Base-by-base conservation (phyloP, 768 basidiomycete genomes). In the Boletus bicolor region DNA sequence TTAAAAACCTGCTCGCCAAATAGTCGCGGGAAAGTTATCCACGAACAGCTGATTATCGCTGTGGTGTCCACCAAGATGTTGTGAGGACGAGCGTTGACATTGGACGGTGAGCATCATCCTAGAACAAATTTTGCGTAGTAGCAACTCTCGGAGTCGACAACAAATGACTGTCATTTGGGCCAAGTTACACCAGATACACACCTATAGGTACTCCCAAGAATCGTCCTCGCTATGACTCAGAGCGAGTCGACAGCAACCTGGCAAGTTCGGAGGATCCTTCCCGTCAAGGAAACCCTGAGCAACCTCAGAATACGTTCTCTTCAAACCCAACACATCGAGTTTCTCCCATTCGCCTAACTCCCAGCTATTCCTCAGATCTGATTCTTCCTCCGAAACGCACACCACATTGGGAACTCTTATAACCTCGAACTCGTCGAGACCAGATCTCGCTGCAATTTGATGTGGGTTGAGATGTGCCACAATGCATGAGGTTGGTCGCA, bases 291-390 rank as follows among this genome's bases (percentile, higher is more conserved):
- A 38, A 5, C 53, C 54, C n/a, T 8, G 66, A 28, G 49, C 60
- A 21, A 58, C 69, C 48, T 71, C 67, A 0, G 65, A 64, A 49
- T 69, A 69, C 15, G 57, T 56, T 37, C 54, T 61, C 54, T 54
- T 59, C 45, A 54, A 45, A n/a, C 28, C 44, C 9, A 26, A n/a
- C 10, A n/a, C 47, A 21, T 67, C 62, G 7, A 71, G 17, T 32
- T 55, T 59, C 35, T 67, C 67, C 68, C 68, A 69, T n/a, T 56
- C 67, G 2, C 44, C 36, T 28, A 49, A 30, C 15, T 28, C 35
- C 51, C 55, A 63, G 32, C 19, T 7, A 48, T 56, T 44, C 14
- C 45, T 57, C 14, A 52, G 24, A 5, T 48, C 50, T 1, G 26
- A n/a, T 3, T 42, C 52, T 56, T 49, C 57, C 35, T 64, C 65